Conservation (phyloP, 208 protist genomes). For the Trypanosoma melophagium region DNA sequence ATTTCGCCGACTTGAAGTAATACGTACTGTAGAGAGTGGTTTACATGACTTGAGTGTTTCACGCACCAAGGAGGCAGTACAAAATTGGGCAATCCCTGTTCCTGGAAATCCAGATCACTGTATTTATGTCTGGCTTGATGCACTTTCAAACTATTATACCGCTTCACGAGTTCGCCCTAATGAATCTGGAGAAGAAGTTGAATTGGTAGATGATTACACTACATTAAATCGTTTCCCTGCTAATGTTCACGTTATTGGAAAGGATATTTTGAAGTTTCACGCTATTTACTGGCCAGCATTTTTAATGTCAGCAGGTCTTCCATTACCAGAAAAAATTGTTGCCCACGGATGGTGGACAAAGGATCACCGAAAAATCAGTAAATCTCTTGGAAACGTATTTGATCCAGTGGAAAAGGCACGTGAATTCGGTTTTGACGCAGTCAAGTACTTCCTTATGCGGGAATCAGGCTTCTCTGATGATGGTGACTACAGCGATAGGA, state of each 20-base stretch:
- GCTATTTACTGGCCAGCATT: conserved; percentile 99
- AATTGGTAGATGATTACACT: conserved; percentile 40
- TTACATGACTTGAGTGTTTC: conserved; percentile 97
- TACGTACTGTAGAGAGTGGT: conserved; percentile 79
- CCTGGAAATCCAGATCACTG: conserved; percentile 93
- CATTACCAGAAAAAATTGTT: conserved; percentile 90
- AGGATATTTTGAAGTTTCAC: conserved; percentile 99
- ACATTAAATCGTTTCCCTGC: conserved; percentile 71
- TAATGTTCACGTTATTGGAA: conserved; percentile 95
- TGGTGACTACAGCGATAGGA: conserved; percentile 93
- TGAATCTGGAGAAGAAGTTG: conserved; percentile 40
- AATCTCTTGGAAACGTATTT: conserved; percentile 97
- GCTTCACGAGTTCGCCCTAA: conserved; percentile 49
- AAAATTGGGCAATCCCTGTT: conserved; percentile 97
- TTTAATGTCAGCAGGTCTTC: conserved; percentile 93
- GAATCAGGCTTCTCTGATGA: conserved; percentile 94
- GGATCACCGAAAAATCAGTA: conserved; percentile 96
- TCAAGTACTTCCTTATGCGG: conserved; percentile 96
- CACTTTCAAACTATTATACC: conserved; percentile 99
- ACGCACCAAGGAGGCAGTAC: conserved; percentile 81
- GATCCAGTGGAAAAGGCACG: conserved; percentile 88
- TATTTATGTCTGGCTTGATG: conserved; percentile 99
- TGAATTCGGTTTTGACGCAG: conserved; percentile 86
- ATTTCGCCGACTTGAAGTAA: conserved; percentile 92
- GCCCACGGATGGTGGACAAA: conserved; percentile 97